Base-by-base conservation (phyloP, 2,329 filamentous ascomycete species). In the Cryphonectria radicalis region DNA sequence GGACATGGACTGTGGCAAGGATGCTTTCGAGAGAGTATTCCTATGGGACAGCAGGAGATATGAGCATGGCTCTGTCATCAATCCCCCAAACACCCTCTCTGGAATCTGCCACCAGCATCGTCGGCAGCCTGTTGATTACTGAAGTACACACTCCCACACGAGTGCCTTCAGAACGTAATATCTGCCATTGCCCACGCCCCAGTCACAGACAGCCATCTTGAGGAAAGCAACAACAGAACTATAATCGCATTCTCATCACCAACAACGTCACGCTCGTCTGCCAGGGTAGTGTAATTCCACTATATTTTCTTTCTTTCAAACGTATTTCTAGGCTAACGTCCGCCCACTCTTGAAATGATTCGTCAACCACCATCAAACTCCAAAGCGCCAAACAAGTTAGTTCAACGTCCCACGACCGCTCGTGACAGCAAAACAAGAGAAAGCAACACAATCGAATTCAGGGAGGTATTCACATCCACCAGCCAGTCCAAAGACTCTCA, bases 321-420 rank as follows among this genome's bases (percentile, higher is more conserved):
- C 17, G 19, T 22, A 53, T 8, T 35, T 22, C 43, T 22, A 43
- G 19, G 19, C 42, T 35, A 35, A 35, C 42, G 40, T 65, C 43
- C 6, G 35, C 42, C 25, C 63, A 32, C 42, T 65, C 37, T 22
- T 4, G 19, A 50, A n/a, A 53, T 32, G n/a, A 40, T 25, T 40
- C 32, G 3, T 32, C 32, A 5, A 42, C 28, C 28, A 50, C 25
- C 25, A 35, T 25, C 8, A 68, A 50, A 68, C 57, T 63, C 67
- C 67, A 63, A 63, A 63, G 67, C 67, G 43, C 67, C 67, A 63
- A 40, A 68, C 42, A 32, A 55, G 43, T 53, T 53, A 46, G 25
- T 22, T 65, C n/a, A 28, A 25, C n/a, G 13, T 59, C 35, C 50
- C 42, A 59, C n/a, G 19, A 37, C 19, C 66, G 57, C 43, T 53